These are phyloP conservation scores for Phytophthora quininea DNA, from an alignment of 352 stramenopile genomes.

Conservation along the genomic window DNA sequence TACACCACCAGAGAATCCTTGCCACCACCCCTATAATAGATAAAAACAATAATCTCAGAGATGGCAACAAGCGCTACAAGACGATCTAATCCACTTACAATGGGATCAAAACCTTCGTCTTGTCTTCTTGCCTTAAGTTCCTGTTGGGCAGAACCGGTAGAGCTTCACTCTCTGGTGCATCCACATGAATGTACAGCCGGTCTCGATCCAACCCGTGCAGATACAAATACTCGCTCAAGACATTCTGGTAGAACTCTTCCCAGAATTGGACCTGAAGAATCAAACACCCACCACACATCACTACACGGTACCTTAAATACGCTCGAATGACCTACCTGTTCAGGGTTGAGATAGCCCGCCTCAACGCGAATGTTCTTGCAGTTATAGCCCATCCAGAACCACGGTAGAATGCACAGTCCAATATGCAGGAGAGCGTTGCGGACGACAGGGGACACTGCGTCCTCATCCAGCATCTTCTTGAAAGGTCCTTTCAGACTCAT, in stretches of 20 bases:
- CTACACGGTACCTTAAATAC: neutral
- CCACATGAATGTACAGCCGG: slow-evolving; percentile 37
- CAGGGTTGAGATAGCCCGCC: slow-evolving; percentile 37
- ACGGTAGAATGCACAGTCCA: slow-evolving; percentile 42
- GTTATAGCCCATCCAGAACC: slow-evolving; percentile 53
- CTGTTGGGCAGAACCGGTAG: slow-evolving; percentile 30
- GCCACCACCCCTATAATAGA: slow-evolving; percentile 31
- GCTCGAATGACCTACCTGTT: slow-evolving; percentile 23
- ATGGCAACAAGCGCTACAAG: neutral
- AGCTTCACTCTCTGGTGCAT: slow-evolving; percentile 11
- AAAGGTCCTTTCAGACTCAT: slow-evolving; percentile 27
- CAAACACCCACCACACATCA: neutral
- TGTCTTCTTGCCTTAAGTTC: slow-evolving; percentile 20
- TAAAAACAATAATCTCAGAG: neutral
- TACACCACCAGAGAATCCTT: slow-evolving; percentile 49
- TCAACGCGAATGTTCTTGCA: slow-evolving; percentile 44
- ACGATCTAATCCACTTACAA: slow-evolving; percentile 28
- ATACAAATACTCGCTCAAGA: slow-evolving; percentile 47
- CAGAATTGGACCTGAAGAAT: slow-evolving; percentile 37
- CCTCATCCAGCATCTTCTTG: slow-evolving; percentile 3
- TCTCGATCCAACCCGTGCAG: slow-evolving; percentile 41
- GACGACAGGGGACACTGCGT: slow-evolving; percentile 13
- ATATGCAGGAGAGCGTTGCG: slow-evolving; percentile 42
- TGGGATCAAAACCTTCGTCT: slow-evolving; percentile 34
- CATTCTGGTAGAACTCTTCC: slow-evolving; percentile 50